Evolutionary conservation across 1,284 basidiomycete genomes (phyloP), one percentile per base, ranked within the genome.

Genomic region (Rugosomyces carneus): DNA sequence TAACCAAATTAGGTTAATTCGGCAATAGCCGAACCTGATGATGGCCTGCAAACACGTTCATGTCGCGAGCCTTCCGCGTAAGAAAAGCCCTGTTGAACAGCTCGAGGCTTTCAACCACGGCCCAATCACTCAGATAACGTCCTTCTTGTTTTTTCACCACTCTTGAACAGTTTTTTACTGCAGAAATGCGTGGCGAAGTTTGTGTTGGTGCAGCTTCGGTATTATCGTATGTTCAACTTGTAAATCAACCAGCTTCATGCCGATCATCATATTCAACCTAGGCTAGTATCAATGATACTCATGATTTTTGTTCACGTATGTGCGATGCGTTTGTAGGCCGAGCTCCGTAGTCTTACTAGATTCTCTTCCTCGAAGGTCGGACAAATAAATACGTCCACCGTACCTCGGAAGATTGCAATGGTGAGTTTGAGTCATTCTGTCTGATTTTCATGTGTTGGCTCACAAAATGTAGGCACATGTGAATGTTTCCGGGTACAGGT

Each of bases 281-380:
- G 86, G 35, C 70, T 87, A 51, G 68, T 71, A 35, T 74, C 86
- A 39, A 61, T 87, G 48, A 55, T 89, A 40, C 69, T 89, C 50
- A 73, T 89, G 60, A 86, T 89, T 53, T 88, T 89, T 65, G 77
- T 80, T 55, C 84, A 89, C 74, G 86, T 85, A 61, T 53, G 80
- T 65, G 40, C n/a, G n/a, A n/a, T 34, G n/a, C 5, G 3, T 15
- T 8, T 8, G 15, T 31, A 16, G 2, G 13, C 3, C 8, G 31
- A 34, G 15, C 31, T 34, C 3, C 15, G 5, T 3, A 15, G n/a
- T 15, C 31, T 13, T 34, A 16, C 9, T 3, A 29, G 5, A 29
- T 41, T 23, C 21, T 23, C 21, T 23, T 26, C 26, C 51, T 13
- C 40, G 42, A 21, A 90, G 88, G 78, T 89, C 48, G 86, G 83